Evolutionary conservation across 2,329 filamentous ascomycete species (phyloP).

Genomic region (Fusarium sp.): DNA sequence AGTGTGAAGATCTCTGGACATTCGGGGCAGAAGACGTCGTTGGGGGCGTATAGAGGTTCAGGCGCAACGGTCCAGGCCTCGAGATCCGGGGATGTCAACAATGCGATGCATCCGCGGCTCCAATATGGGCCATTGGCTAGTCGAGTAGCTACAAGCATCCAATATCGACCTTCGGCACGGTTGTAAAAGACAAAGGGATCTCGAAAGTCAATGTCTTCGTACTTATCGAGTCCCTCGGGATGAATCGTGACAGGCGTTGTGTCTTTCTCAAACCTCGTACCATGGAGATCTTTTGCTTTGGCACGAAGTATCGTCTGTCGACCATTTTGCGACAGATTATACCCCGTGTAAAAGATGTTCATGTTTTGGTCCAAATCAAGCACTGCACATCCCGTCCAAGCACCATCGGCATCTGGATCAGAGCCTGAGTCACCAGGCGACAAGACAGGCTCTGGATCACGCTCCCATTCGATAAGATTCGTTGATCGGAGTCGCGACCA

Average conservation of each 20-base stretch:
- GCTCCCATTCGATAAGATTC: constrained; percentile 44
- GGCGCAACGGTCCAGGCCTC: constrained; percentile 43
- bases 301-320: constrained; percentile 46
- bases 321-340: constrained; percentile 43
- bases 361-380: constrained; percentile 44
- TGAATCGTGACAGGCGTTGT: constrained; percentile 35
- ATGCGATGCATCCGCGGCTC: constrained; percentile 48
- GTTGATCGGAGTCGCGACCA: constrained; percentile 45
- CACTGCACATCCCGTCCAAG: constrained; percentile 48
- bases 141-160: constrained; percentile 50
- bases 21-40: constrained; percentile 48
- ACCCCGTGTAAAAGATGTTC: constrained; percentile 50
- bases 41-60: constrained; percentile 46
- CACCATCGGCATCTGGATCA: constrained; percentile 44
- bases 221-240: constrained; percentile 32
- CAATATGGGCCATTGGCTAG: constrained; percentile 44
- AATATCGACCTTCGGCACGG: constrained; percentile 41
- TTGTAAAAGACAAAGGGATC: constrained; percentile 49
- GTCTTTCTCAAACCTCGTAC: constrained; percentile 38
- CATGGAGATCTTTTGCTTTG: constrained; percentile 38
- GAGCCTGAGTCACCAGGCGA: constrained; percentile 26
- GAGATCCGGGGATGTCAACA: constrained; percentile 47
- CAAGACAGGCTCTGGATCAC: constrained; percentile 39
- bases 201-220: constrained; percentile 48
- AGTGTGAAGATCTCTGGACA: constrained; percentile 49